Evolutionary conservation across 495 filamentous ascomycete genomes (phyloP).

Genomic region (Talaromyces ruber): DNA sequence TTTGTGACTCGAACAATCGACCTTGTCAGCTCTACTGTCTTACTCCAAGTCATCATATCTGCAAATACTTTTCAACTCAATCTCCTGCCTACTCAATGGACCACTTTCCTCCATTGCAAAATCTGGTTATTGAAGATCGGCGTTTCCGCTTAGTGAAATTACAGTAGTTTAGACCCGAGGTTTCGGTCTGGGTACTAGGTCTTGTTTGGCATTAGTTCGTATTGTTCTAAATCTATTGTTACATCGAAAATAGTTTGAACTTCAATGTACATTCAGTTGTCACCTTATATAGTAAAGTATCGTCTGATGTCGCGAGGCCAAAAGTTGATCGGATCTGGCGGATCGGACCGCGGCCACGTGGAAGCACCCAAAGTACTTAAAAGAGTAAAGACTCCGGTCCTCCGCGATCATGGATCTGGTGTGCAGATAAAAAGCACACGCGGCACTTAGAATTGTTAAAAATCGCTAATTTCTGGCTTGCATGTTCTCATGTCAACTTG

Average conservation of each 20-base stretch:
- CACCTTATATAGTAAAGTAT: background rate
- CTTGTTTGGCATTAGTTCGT: background rate
- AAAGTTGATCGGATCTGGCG: background rate
- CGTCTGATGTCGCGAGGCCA: background rate
- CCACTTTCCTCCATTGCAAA: no score
- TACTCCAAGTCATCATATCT: no score
- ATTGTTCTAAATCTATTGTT: background rate
- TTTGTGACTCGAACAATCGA: no score
- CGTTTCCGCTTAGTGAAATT: background rate
- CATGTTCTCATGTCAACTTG: no score
- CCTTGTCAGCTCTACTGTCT: no score
- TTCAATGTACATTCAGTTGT: no score
- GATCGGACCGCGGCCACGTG: constrained; percentile 6
- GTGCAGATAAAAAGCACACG: background rate
- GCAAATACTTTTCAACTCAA: no score
- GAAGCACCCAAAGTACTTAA: background rate
- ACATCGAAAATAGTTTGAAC: no score
- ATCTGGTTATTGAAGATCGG: background rate
- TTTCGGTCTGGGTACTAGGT: background rate
- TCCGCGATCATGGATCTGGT: background rate
- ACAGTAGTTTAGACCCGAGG: background rate
- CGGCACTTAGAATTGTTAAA: background rate
- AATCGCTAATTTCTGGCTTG: background rate
- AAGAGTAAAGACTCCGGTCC: background rate
- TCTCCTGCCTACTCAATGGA: no score